Evolutionary conservation across 1,139 yeast genomes (phyloP), one percentile per base, ranked within the genome.

Genomic region (Petasospora rhodanensis): DNA sequence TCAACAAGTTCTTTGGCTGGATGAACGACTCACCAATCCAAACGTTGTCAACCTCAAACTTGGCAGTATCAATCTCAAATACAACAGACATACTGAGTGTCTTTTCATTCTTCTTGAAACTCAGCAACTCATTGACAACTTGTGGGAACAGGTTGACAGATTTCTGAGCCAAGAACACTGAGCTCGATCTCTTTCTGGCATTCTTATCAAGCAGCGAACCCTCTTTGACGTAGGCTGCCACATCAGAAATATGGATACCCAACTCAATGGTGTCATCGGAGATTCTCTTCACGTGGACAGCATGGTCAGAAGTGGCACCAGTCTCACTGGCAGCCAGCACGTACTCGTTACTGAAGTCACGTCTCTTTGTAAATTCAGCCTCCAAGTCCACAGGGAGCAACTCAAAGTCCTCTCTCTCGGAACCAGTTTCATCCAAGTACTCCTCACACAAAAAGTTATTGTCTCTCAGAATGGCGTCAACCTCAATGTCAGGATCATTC

Each of bases 361-460:
- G 68, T 56, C 95, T 75, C 12, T 56, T 54, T 5, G 56, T 47
- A 28, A 56, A 47, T 19, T 57, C 58, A 38, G 68, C 74, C 8
- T 52, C 53, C 20, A 56, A 34, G 12, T 52, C 55, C 14, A 47
- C 41, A 4, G 45, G 48, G 7, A 46, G 35, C 20, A 47, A 33
- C 25, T 50, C 55, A 33, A 43, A 47, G 19, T 57, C 59, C 3
- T 52, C 55, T 22, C 57, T 45, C 21, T 55, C 56, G 16, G 47
- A 48, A 14, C 45, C 46, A 16, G 45, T 45, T 6, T 43, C 43
- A 26, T 70, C 76, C 12, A 78, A 72, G 56, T 87, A 89, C 54
- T 83, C 93, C 53, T 87, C 95, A 47, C 93, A 82, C 43, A 83
- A 67, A 54, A 91, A 91, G 62, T 89, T 91, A 61, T 86, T 89